Percentiles rank a stretch among this genome's conserved stretches.
Conservation (phyloP, 1,284 basidiomycete genomes). For the Trametes hirsuta region DNA sequence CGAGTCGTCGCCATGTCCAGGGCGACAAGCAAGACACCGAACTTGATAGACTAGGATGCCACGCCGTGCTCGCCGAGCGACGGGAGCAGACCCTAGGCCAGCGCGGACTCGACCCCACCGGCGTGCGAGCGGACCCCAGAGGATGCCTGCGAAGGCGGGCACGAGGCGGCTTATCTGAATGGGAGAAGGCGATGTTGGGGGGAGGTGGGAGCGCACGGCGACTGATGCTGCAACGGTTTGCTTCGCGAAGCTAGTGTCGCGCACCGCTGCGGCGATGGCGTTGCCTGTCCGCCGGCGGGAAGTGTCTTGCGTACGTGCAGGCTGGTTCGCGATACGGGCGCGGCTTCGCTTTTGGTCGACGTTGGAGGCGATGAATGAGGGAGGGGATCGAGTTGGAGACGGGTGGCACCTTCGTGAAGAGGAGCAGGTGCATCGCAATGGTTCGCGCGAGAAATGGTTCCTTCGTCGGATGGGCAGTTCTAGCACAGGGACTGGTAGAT, state of each 20-base stretch:
- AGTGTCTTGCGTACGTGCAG: not conserved
- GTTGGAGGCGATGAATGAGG: not conserved
- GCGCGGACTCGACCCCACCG: constrained; percentile 7
- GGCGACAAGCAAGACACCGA: constrained; percentile 9
- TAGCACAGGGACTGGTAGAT: not conserved
- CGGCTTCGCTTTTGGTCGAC: constrained; percentile 1
- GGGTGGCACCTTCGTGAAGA: not conserved
- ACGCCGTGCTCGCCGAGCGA: not conserved
- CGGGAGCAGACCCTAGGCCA: not conserved
- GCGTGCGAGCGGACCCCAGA: constrained; percentile 5
- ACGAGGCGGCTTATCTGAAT: constrained; percentile 25
- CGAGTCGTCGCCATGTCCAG: not conserved
- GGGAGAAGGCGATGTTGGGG: constrained; percentile 8
- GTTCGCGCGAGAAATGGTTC: not conserved
- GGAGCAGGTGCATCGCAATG: not conserved
- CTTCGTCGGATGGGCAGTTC: not conserved
- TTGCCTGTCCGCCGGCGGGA: constrained; percentile 2
- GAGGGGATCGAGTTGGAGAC: not conserved
- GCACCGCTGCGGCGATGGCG: constrained; percentile 10
- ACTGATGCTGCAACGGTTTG: not conserved
- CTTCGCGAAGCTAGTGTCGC: not conserved
- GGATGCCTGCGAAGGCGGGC: constrained; percentile 1
- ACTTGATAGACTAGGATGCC: constrained; percentile 6
- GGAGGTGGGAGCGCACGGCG: constrained; percentile 6
- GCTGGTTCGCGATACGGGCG: not conserved